Evolutionary conservation across 345 rosid genomes (phyloP), one percentile per base, ranked within the genome.

Genomic region (Cardamine resedifolia): DNA sequence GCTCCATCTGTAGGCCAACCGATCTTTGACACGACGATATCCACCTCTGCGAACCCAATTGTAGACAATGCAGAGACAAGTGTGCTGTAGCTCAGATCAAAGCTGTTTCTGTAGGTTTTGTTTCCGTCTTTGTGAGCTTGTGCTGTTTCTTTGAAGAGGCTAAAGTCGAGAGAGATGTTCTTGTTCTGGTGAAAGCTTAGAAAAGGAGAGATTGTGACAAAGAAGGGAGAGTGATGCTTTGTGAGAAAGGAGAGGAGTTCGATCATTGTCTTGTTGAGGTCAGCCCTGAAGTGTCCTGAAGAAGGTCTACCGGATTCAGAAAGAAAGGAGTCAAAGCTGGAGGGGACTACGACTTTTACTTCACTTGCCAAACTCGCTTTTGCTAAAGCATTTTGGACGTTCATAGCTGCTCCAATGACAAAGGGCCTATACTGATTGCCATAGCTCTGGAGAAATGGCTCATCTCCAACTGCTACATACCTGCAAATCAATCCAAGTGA

Each of bases 1-100:
- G 89, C 84, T 79, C 92, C 98, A 78, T 93, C 98, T 3, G 96
- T 93, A 18, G 98, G 98, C 97, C 98, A 90, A 43, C 98, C 98
- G 74, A 93, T 89, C 81, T 81, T 83, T 15, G 88, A 81, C 23
- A 90, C 83, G 5, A 86, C 84, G 23, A 93, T 85, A 30, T 84
- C 85, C 60, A 84, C 86, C 7, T 82, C 85, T 11, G 83, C 81
- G 76, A 83, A 90, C 50, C 98, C 98, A 48, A 81, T 64, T 12
- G 71, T 78, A 18, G 87, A 78, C 67, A 93, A 70, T 60, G 96
- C 97, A 16, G 83, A 64, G 19, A 83, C 86, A 68, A 90, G 67
- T 33, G 88, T 86, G 78, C 81, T 86, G 66, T 86, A 86, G 84
- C 84, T 84, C 18, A 86, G 63, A 79, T 93, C 98, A 62, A 90